Evolutionary conservation across 2,329 filamentous ascomycete species (phyloP).

Genomic region (Alternaria rosae): DNA sequence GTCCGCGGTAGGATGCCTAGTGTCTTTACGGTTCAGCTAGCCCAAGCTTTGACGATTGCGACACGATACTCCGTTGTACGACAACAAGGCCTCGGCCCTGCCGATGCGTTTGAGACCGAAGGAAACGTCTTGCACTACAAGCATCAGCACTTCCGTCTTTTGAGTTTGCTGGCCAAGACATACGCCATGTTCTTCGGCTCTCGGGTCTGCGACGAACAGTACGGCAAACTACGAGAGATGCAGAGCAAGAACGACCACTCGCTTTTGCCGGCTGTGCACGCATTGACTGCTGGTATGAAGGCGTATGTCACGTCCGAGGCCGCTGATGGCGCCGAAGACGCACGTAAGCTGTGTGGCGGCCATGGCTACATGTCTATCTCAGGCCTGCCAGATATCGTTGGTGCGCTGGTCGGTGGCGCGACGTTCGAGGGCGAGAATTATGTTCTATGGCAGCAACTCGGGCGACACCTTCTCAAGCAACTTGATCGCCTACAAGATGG

Average conservation of each 20-base stretch:
- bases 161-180: constrained; percentile 22
- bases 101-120: constrained; percentile 6
- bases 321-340: constrained; percentile 53
- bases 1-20: constrained; percentile 53
- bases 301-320: constrained; percentile 59
- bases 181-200: constrained; percentile 29
- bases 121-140: constrained; percentile 21
- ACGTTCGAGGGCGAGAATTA: constrained; percentile 55
- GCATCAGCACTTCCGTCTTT: constrained; percentile 25
- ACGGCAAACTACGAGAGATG: constrained; percentile 8
- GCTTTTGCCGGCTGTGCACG: constrained; percentile 32
- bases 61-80: constrained; percentile 58
- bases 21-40: constrained; percentile 58
- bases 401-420: constrained; percentile 30
- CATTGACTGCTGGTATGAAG: constrained; percentile 51
- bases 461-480: constrained; percentile 41
- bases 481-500: constrained; percentile 11
- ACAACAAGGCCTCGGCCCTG: constrained; percentile 44
- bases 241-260: constrained; percentile 8
- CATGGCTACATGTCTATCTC: constrained; percentile 49
- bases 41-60: constrained; percentile 60
- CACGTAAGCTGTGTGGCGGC: constrained; percentile 49
- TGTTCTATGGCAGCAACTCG: constrained; percentile 52
- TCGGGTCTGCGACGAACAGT: constrained; percentile 4
- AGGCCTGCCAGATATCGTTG: constrained; percentile 43